Base-by-base conservation (phyloP, 1,139 yeast species). In the Protomyces inouyei region DNA sequence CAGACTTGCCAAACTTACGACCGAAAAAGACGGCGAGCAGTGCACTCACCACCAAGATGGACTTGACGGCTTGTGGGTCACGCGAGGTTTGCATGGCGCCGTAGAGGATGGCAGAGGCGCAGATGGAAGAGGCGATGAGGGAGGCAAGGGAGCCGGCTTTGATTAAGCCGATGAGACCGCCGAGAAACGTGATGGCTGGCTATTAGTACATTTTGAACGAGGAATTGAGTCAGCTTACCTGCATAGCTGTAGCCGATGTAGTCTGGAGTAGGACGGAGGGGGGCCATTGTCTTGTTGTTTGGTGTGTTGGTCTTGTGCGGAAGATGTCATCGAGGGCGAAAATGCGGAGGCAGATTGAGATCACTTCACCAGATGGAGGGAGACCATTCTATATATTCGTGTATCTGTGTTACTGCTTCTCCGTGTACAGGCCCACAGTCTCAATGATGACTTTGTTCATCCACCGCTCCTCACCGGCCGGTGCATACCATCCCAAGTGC, bases 401-500 rank as follows among this genome's bases (percentile, higher is more conserved):
- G 23, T 8, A 37, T 38, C n/a, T 43, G 10, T 2, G 9, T 43
- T n/a, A 12, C 32, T 28, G 32, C 48, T 43, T 43, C 25, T 43
- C 48, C 8, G 21, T 21, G 18, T 43, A 18, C 48, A 43, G 18
- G 48, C 25, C 48, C 12, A 81, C 74, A 81, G 88, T 60, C 85
- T 81, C 55, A 85, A 83, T 52, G 21, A 87, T 81, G 48, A 85
- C 85, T 60, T 80, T 78, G 6, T 86, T 82, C 71, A 85, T 84
- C 97, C 97, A 91, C 69, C 90, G 84, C 18, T 43, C 48, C 65
- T 83, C 81, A 43, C 76, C 76, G 32, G 87, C 85, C 0, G 88
- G 86, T 71, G 81, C 83, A 71, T 79, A 81, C 82, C 83, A 81
- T 8, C 90, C 91, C 52, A 95, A 76, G 76, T 93, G 98, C 9